These are phyloP conservation scores for Globisporangium mamillatum DNA, from an alignment of 352 stramenopile genomes.

Conservation along the genomic window DNA sequence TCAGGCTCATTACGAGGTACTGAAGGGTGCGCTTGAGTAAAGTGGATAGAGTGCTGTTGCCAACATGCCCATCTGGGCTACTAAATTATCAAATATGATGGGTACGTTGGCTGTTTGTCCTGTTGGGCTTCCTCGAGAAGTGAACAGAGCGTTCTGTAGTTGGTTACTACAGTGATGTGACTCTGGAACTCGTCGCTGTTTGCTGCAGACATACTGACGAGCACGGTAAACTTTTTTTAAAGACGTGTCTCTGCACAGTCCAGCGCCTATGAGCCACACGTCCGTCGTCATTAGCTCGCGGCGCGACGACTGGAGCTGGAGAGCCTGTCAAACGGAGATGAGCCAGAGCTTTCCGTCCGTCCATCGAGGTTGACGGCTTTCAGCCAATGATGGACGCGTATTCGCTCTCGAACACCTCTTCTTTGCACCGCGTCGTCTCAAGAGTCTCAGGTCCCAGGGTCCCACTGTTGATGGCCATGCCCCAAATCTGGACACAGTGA, in stretches of 20 bases:
- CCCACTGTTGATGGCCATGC: not conserved
- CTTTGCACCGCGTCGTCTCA: too few relatives aligned
- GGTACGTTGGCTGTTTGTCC: not conserved
- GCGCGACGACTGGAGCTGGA: not conserved
- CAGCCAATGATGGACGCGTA: not conserved
- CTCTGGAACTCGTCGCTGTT: not conserved
- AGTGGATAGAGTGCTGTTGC: too few relatives aligned
- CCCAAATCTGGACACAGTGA: not conserved
- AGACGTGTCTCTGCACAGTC: not conserved
- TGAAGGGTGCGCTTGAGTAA: too few relatives aligned
- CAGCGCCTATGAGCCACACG: not conserved
- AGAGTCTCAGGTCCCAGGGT: not conserved
- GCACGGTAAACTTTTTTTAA: not conserved
- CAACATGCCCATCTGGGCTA: not conserved
- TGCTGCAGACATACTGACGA: not conserved
- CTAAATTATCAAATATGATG: not conserved
- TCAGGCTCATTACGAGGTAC: not conserved
- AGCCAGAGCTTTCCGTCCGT: not conserved
- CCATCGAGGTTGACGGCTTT: not conserved
- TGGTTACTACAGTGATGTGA: not conserved
- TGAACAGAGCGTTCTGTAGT: not conserved
- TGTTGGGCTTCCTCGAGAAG: not conserved
- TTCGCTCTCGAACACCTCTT: not conserved
- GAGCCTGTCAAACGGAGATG: not conserved
- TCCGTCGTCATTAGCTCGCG: not conserved